Base-by-base conservation (phyloP, 2,329 filamentous ascomycete genomes). In the Exophiala phaeomuriformis region DNA sequence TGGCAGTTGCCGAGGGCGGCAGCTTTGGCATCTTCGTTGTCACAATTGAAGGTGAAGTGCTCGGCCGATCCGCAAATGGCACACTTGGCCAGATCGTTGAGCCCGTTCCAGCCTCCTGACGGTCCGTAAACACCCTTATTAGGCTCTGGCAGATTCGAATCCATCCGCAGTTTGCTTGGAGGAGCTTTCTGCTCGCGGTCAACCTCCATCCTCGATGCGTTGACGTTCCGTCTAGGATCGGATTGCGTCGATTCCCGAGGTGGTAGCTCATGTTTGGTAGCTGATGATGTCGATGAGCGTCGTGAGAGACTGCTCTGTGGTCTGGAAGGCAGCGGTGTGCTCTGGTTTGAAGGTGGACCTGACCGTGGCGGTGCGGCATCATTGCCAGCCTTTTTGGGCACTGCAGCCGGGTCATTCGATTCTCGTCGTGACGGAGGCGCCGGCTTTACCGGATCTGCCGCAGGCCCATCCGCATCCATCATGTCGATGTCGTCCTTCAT, bases 11-110 rank as follows among this genome's bases (percentile, higher is more conserved):
- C 71, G 40, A 66, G 64, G 32, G 65, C 64, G 8, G 64, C 64
- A 33, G 66, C 65, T 54, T 69, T 66, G 7, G 72, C 73, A 8
- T 71, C 71, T 6, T 63, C 56, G 55, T 76, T 75, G 50, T 76
- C 72, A 53, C 74, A 77, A 42, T 71, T 69, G 47, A 66, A 65
- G 1, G 70, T 72, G 57, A 69, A 70, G 59, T 77, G 74, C 6
- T 65, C 60, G 54, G 67, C 68, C 51, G 72, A 75, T 33, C 74
- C 74, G 60, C 74, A 77, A n/a, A 68, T 65, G 2, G 64, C 68
- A 64, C 74, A 77, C 47, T 65, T 69, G 42, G 63, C 64, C 3
- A 64, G 69, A 5, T 69, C 67, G 51, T 77, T 73, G 33, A 76
- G 59, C 10, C 72, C 72, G 53, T 67, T 70, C 5, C 46, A 36